A percentile compares a stretch with the other conserved stretches of the same genome.
phyloP scores from a whole-genome alignment of 2,329 filamentous ascomycete species.

The Parastagonospora avenae region DNA sequence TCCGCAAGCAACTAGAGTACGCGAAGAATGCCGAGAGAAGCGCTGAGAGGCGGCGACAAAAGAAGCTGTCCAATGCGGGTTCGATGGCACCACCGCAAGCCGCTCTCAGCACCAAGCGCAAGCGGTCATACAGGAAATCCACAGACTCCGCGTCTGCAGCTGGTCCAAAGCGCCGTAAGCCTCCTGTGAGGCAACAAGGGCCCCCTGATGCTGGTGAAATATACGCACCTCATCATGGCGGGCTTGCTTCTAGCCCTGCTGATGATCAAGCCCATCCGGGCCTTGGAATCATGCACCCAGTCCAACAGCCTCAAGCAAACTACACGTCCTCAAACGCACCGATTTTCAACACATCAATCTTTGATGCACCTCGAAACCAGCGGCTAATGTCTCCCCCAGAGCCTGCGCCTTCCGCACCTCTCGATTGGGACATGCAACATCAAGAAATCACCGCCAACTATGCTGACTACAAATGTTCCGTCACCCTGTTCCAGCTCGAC shows the following conservation, averaged over 20 bases:
- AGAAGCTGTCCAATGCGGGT: not conserved
- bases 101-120: not conserved
- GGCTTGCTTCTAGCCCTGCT: not conserved
- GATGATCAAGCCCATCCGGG: not conserved
- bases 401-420: not conserved
- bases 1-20: slow-evolving; percentile 4
- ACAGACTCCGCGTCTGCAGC: not conserved
- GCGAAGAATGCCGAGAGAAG: slow-evolving; percentile 1
- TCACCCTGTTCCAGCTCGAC: slow-evolving; percentile 25
- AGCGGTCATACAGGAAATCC: not conserved
- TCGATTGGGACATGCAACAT: slow-evolving; percentile 1
- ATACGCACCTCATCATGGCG: not conserved
- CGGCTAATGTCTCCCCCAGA: not conserved
- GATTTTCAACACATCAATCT: no score
- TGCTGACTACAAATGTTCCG: slow-evolving; percentile 27
- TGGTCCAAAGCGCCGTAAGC: not conserved
- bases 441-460: slow-evolving; percentile 27
- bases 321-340: not conserved
- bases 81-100: no score
- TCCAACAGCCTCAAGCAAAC: not conserved
- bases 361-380: no score
- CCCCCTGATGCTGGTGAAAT: no score
- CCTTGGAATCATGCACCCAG: not conserved
- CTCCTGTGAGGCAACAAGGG: not conserved
- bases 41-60: no score